Base-by-base conservation (phyloP, 164 flowering plant genomes). In the Nymphaea thermarum region DNA sequence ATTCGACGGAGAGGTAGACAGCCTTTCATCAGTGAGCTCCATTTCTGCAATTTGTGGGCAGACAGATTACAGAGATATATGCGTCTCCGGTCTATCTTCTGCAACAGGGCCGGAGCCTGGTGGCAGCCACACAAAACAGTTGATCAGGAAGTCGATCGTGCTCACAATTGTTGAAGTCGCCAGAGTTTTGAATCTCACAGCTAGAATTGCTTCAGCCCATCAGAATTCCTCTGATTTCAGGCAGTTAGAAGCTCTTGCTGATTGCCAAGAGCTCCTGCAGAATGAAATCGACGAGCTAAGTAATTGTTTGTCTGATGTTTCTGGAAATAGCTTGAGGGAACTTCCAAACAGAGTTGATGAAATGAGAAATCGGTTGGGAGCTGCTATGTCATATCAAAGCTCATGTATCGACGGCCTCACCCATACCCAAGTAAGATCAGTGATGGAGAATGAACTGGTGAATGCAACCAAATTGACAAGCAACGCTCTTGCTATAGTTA, bases 351-450 rank as follows among this genome's bases (percentile, higher is more conserved):
- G 80, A 10, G 77, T 60, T 2, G 69, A 66, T 2, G 84, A 85
- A 42, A 66, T 83, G 12, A 78, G 66, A 66, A 81, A 77, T 72
- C 82, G 86, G 87, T 45, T 84, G 25, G 82, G 86, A 17, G 87
- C 87, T 0, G 81, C 79, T 10, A 60, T 84, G 14, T 70, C 85
- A 0, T 86, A 84, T 75, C 84, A 84, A 18, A 71, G 80, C 41
- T 66, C 83, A 0, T 86, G 90, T 71, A 62, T 82, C 3, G 90
- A 86, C 43, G 87, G 86, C 0, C 36, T 84, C 59, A 44, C 61
- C 6, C 10, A 75, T 0, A 79, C 79, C 2, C 80, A 78, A 5
- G 8, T 82, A 43, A 77, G 80, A 61, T 51, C 71, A 0, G 55
- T 72, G 3, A 74, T 84, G 70, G 41, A 60, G 11, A 62, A 77